Percentiles rank a stretch among this genome's conserved stretches.
Conservation (phyloP, 768 basidiomycete species). For the Collybiopsis luxurians region DNA sequence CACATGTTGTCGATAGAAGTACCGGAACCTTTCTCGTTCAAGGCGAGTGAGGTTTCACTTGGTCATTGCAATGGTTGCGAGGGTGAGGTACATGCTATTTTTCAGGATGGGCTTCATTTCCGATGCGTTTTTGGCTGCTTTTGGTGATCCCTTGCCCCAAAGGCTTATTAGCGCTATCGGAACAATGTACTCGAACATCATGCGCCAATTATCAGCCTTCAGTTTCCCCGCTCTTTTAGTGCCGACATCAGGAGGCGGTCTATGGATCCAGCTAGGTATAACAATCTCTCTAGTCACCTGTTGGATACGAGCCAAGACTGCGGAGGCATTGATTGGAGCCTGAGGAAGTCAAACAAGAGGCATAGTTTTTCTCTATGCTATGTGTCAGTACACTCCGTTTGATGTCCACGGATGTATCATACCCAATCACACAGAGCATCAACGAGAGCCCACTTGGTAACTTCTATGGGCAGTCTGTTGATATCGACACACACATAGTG, state of each 20-base stretch:
- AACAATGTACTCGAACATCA: conserved; percentile 12
- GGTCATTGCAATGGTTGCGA: not conserved
- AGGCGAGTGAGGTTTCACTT: not conserved
- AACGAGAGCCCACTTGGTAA: not conserved
- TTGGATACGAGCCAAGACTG: not conserved
- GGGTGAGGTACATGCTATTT: conserved; percentile 2
- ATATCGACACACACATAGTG: not conserved
- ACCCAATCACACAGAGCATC: not conserved
- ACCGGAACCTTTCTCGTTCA: not conserved
- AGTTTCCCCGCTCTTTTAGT: conserved; percentile 15
- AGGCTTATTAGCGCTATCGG: conserved; percentile 20
- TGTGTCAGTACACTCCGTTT: too few relatives aligned
- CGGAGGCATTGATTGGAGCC: not conserved
- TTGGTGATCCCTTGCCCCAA: conserved; percentile 10
- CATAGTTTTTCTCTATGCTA: not conserved
- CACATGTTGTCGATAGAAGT: conserved; percentile 10
- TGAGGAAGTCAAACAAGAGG: not conserved
- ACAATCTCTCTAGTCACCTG: not conserved
- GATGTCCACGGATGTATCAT: too few relatives aligned
- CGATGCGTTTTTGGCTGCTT: not conserved
- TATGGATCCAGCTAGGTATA: conserved; percentile 6
- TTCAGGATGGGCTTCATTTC: not conserved
- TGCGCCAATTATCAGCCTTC: conserved; percentile 24
- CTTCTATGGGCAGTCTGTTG: not conserved
- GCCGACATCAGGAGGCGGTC: conserved; percentile 11